Percentiles rank a stretch among this genome's conserved stretches.
phyloP scores from a whole-genome alignment of 805 yeast genomes.

The Ogataea haglerorum region DNA sequence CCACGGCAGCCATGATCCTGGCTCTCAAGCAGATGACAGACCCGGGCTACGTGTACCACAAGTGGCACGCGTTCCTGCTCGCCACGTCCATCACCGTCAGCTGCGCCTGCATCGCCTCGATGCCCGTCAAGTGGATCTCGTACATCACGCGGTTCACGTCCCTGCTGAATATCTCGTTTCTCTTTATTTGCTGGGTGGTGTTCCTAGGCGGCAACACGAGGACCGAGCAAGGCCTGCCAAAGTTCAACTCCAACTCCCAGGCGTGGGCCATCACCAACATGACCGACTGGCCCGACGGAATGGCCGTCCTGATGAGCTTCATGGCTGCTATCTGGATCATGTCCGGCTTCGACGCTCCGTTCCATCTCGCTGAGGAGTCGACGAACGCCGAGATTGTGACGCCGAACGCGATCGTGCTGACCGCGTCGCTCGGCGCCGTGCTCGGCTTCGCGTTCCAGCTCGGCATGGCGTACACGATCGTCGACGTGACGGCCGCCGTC shows the following conservation, averaged over 20 bases:
- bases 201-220: constrained; percentile 50
- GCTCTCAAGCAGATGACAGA: constrained; percentile 44
- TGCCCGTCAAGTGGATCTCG: constrained; percentile 55
- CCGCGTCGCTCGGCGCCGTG: constrained; percentile 51
- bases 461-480: constrained; percentile 59
- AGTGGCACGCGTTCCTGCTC: constrained; percentile 50
- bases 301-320: constrained; percentile 54
- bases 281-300: constrained; percentile 63
- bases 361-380: constrained; percentile 72
- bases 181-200: constrained; percentile 50
- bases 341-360: constrained; percentile 75
- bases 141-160: constrained; percentile 50
- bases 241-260: constrained; percentile 44
- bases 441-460: constrained; percentile 57
- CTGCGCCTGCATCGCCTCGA: constrained; percentile 46
- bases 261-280: constrained; percentile 58
- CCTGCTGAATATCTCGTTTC: constrained; percentile 44
- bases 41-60: constrained; percentile 38
- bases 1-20: constrained; percentile 54
- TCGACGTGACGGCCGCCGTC: constrained; percentile 44
- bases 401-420: constrained; percentile 64
- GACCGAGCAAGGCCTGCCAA: constrained; percentile 36
- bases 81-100: constrained; percentile 48
- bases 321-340: constrained; percentile 67
- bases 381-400: constrained; percentile 60